Percentiles rank a stretch among this genome's conserved stretches.
Evolutionary conservation across 1,284 basidiomycete species (phyloP).

Genomic region (Schizopora paradoxa): DNA sequence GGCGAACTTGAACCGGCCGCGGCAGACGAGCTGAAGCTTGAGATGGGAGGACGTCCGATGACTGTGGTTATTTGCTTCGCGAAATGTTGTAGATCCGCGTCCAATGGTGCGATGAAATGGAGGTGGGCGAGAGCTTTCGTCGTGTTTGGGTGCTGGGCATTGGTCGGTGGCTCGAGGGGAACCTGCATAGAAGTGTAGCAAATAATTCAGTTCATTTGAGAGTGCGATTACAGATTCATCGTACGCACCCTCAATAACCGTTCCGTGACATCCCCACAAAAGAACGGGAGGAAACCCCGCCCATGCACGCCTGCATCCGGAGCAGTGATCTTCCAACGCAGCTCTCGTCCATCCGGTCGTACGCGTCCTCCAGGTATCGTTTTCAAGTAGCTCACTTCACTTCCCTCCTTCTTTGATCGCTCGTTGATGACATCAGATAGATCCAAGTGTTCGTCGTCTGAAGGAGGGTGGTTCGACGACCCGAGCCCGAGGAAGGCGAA

Average conservation of each 20-base stretch:
- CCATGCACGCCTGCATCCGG: constrained; percentile 25
- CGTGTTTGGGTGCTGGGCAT: constrained; percentile 42
- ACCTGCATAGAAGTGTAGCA: constrained; percentile 33
- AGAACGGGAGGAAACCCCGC: constrained; percentile 52
- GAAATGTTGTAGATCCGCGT: constrained; percentile 26
- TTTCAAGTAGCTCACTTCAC: constrained; percentile 34
- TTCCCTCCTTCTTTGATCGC: constrained; percentile 35
- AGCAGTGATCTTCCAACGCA: constrained; percentile 54
- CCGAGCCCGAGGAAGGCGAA: constrained; percentile 52
- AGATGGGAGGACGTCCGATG: no score
- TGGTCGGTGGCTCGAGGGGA: constrained; percentile 38
- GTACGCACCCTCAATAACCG: constrained; percentile 47
- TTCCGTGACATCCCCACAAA: constrained; percentile 65
- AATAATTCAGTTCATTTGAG: background rate
- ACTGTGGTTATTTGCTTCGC: constrained; percentile 40
- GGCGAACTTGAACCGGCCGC: no score
- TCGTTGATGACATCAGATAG: constrained; percentile 48
- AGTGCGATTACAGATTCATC: background rate
- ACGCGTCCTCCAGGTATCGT: constrained; percentile 47
- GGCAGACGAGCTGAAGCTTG: no score
- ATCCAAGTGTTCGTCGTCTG: constrained; percentile 1
- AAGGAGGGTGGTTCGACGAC: constrained; percentile 26
- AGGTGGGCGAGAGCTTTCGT: constrained; percentile 44
- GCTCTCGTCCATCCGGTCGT: constrained; percentile 43
- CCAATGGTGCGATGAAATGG: constrained; percentile 32